Evolutionary conservation across 2,329 filamentous ascomycete species (phyloP).

Genomic region (Penicillium sp.): DNA sequence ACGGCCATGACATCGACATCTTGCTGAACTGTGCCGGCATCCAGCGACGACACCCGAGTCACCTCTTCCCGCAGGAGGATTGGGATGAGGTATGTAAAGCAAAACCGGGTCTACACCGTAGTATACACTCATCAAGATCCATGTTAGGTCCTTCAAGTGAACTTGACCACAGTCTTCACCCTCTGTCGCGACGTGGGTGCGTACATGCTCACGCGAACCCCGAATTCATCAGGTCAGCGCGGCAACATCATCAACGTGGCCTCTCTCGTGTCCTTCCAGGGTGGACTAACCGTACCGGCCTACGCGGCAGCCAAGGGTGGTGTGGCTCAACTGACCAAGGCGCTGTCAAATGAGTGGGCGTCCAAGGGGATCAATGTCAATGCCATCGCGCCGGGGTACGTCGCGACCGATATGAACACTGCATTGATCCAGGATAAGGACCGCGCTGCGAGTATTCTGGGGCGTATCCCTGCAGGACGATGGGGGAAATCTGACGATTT

Average conservation of each 20-base stretch:
- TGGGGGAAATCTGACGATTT: constrained; percentile 84
- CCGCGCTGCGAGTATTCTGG: constrained; percentile 67
- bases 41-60: constrained; percentile 67
- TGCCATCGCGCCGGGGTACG: constrained; percentile 83
- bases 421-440: constrained; percentile 69
- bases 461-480: constrained; percentile 73
- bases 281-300: constrained; percentile 79
- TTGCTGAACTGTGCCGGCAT: constrained; percentile 80
- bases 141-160: constrained; percentile 68
- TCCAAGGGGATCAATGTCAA: constrained; percentile 77
- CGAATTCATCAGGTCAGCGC: constrained; percentile 9
- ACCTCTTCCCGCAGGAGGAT: constrained; percentile 66
- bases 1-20: constrained; percentile 60
- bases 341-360: constrained; percentile 81
- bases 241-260: constrained; percentile 72
- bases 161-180: constrained; percentile 73
- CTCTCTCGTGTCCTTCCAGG: constrained; percentile 75
- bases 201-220: constrained; percentile 20
- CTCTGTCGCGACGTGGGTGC: constrained; percentile 23
- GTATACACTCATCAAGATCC: neutral
- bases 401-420: constrained; percentile 89
- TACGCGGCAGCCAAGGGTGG: constrained; percentile 85
- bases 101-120: too few species aligned
- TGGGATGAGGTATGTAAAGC: constrained; percentile 56
- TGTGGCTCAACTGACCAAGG: constrained; percentile 78